phyloP scores from a whole-genome alignment of 169 alveolate genomes.

The Theileria annulata region DNA sequence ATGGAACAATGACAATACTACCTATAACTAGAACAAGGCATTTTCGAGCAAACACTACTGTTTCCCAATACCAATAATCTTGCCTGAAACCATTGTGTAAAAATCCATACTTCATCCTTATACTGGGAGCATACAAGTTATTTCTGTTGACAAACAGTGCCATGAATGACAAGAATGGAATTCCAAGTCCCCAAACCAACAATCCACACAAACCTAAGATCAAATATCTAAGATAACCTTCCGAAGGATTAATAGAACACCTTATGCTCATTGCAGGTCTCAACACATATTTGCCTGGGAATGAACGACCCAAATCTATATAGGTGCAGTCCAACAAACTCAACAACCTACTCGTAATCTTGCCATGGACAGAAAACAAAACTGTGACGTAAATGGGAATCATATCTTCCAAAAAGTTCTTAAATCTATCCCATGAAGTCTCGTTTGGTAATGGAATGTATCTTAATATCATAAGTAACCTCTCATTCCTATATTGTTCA shows the following conservation, averaged over 20 bases:
- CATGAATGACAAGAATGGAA: constrained; percentile 77
- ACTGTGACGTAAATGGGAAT: constrained; percentile 85
- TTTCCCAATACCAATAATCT: constrained; percentile 84
- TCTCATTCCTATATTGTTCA: constrained; percentile 74
- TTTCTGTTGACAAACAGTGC: constrained; percentile 74
- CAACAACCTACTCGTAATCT: constrained; percentile 76
- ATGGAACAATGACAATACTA: constrained; percentile 73
- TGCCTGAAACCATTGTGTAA: constrained; percentile 82
- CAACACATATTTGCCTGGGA: constrained; percentile 72
- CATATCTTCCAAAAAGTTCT: constrained; percentile 81
- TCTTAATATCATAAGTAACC: constrained; percentile 77
- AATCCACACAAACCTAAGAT: constrained; percentile 77
- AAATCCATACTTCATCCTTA: constrained; percentile 80
- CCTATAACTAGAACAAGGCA: constrained; percentile 76
- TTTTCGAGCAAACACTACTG: constrained; percentile 79
- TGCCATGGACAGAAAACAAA: constrained; percentile 78
- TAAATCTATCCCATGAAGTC: constrained; percentile 67
- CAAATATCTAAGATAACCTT: constrained; percentile 71
- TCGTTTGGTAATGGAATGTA: constrained; percentile 82
- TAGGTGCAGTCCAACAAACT: constrained; percentile 78
- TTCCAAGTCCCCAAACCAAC: constrained; percentile 81
- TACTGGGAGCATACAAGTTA: constrained; percentile 74
- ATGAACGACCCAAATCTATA: constrained; percentile 50
- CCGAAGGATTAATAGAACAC: constrained; percentile 59
- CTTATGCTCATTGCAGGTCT: constrained; percentile 79